Evolutionary conservation across 441 rosid genomes (phyloP).

Genomic region (Geranium incanum): DNA sequence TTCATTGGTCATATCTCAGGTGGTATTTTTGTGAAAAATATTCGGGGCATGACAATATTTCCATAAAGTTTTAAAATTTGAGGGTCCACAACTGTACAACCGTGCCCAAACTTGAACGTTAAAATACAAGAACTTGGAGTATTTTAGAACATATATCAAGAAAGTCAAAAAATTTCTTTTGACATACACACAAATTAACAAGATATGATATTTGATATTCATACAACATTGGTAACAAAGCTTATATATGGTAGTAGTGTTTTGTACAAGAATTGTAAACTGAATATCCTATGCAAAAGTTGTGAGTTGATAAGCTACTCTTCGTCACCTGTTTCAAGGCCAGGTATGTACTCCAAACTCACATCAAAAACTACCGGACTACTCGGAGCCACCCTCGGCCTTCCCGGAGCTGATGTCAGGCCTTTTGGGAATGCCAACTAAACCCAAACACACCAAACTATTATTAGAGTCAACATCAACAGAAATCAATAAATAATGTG

Average conservation of each 20-base stretch:
- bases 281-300: neutral
- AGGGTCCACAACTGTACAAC: too few species aligned
- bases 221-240: neutral
- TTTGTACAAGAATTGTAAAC: neutral
- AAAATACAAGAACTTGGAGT: too few species aligned
- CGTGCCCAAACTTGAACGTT: too few species aligned
- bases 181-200: too few species aligned
- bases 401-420: conserved; percentile 77
- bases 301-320: conserved; percentile 25
- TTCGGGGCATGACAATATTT: too few species aligned
- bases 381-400: conserved; percentile 90
- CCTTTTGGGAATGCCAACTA: conserved; percentile 94
- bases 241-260: neutral
- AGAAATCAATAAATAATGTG: neutral
- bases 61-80: too few species aligned
- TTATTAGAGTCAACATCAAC: conserved; percentile 7
- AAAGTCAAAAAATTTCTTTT: too few species aligned
- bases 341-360: conserved; percentile 83
- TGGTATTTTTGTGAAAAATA: too few species aligned
- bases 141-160: too few species aligned
- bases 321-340: conserved; percentile 58
- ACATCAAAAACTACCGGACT: conserved; percentile 87
- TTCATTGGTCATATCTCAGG: too few species aligned
- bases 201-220: neutral
- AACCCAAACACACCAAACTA: conserved; percentile 13